phyloP scores from a whole-genome alignment of 2,329 filamentous ascomycete genomes.

The Coniella vitis region DNA sequence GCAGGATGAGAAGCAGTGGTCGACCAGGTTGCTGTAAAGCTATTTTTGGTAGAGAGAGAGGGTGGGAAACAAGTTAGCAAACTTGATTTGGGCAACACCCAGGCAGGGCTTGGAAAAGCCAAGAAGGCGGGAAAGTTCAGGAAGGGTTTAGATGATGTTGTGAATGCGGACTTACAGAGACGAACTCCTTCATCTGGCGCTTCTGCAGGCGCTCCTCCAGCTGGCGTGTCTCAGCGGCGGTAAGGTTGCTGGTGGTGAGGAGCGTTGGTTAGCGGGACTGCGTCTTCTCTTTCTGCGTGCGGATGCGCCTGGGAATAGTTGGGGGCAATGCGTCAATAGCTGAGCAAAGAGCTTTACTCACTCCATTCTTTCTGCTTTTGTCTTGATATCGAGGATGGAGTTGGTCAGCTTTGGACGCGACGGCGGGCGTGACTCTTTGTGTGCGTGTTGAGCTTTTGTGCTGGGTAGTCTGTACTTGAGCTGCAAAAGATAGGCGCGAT shows the following conservation, averaged over 20 bases:
- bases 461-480: too few relatives aligned
- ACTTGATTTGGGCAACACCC: too few relatives aligned
- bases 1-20: slow-evolving; percentile 93
- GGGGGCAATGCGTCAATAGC: too few relatives aligned
- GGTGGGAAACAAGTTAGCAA: neutral
- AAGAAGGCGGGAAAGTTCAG: neutral
- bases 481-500: too few relatives aligned
- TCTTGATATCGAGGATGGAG: too few relatives aligned
- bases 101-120: neutral
- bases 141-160: neutral
- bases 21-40: slow-evolving; percentile 63
- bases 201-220: slow-evolving; percentile 92
- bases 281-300: too few relatives aligned
- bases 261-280: slow-evolving; percentile 3
- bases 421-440: neutral
- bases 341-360: too few relatives aligned
- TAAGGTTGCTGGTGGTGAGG: slow-evolving; percentile 43
- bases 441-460: too few relatives aligned
- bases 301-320: too few relatives aligned
- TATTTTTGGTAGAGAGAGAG: slow-evolving; percentile 21
- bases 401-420: too few relatives aligned
- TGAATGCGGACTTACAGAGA: slow-evolving; percentile 62
- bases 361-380: too few relatives aligned
- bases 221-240: slow-evolving; percentile 77
- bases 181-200: slow-evolving; percentile 98